A percentile compares a stretch with the other conserved stretches of the same genome.
phyloP scores from a whole-genome alignment of 2,329 filamentous ascomycete genomes.

The Aspergillus pseudoviridinutans region DNA sequence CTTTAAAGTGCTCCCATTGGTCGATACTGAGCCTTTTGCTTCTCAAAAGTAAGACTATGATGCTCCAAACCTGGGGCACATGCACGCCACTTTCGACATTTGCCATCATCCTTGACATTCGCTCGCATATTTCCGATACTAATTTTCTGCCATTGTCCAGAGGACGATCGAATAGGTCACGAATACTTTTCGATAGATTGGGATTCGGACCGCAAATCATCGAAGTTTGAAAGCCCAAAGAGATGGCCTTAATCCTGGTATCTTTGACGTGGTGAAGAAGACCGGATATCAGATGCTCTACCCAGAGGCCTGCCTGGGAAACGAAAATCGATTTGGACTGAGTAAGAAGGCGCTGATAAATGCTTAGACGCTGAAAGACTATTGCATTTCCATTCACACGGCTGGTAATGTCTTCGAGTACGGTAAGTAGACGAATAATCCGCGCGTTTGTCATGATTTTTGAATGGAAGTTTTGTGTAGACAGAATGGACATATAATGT shows the following conservation, averaged over 20 bases:
- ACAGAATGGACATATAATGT: slow-evolving; percentile 75
- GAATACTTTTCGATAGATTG: slow-evolving; percentile 61
- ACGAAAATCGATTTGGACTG: slow-evolving; percentile 70
- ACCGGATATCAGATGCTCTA: slow-evolving; percentile 75
- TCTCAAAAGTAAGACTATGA: slow-evolving; percentile 73
- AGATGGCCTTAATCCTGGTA: slow-evolving; percentile 69
- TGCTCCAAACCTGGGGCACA: slow-evolving; percentile 87
- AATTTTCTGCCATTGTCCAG: slow-evolving; percentile 57
- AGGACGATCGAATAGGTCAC: slow-evolving; percentile 49
- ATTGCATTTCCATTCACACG: slow-evolving; percentile 77
- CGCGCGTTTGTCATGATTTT: slow-evolving; percentile 71
- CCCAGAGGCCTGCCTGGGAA: slow-evolving; percentile 67
- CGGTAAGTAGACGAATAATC: slow-evolving; percentile 65
- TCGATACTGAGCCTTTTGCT: slow-evolving; percentile 55
- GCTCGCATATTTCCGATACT: slow-evolving; percentile 63
- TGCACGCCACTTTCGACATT: slow-evolving; percentile 56
- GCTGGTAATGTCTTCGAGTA: slow-evolving; percentile 68
- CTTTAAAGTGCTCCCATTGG: slow-evolving; percentile 67
- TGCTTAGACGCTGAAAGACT: slow-evolving; percentile 67
- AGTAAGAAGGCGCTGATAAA: slow-evolving; percentile 73
- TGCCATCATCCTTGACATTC: slow-evolving; percentile 63
- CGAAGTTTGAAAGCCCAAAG: slow-evolving; percentile 67
- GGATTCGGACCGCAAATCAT: slow-evolving; percentile 66
- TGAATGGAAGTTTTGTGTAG: slow-evolving; percentile 71
- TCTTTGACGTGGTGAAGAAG: slow-evolving; percentile 77